Conservation (phyloP, 2,329 filamentous ascomycete species). For the Trichoderma citrinoviride region DNA sequence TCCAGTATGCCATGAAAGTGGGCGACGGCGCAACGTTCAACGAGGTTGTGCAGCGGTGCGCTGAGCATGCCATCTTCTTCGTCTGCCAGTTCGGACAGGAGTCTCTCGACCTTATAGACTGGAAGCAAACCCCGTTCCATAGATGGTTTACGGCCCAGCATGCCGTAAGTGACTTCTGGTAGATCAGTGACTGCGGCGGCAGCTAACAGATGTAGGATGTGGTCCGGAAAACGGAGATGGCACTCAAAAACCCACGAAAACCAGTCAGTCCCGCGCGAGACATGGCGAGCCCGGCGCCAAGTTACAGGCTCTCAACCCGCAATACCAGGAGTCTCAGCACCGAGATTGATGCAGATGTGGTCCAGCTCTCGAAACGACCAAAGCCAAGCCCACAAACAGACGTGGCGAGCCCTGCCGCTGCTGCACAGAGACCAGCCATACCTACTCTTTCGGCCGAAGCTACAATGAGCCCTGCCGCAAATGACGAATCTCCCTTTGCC, state of each 20-base stretch:
- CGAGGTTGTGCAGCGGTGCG: constrained; percentile 48
- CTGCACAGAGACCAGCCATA: background rate
- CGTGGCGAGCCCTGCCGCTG: background rate
- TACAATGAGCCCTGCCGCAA: background rate
- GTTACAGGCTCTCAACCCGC: constrained; percentile 18
- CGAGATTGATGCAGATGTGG: constrained; percentile 10
- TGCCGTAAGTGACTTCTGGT: constrained; percentile 36
- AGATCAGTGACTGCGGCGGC: no score
- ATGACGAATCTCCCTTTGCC: constrained; percentile 30
- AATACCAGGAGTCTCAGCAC: constrained; percentile 22
- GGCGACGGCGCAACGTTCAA: constrained; percentile 53
- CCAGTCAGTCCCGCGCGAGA: constrained; percentile 26
- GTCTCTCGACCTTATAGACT: constrained; percentile 35
- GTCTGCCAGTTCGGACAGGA: constrained; percentile 51
- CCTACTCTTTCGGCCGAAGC: constrained; percentile 3
- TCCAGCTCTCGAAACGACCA: constrained; percentile 1
- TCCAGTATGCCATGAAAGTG: constrained; percentile 49
- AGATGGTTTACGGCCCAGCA: constrained; percentile 46
- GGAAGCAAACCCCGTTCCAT: constrained; percentile 47
- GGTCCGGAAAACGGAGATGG: constrained; percentile 27
- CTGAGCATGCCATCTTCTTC: constrained; percentile 51
- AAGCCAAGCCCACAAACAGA: background rate
- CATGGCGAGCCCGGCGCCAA: constrained; percentile 18
- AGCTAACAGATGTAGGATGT: constrained; percentile 28
- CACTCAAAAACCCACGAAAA: constrained; percentile 27